Conservation (phyloP, 768 basidiomycete genomes). For the Auriscalpium vulgare region DNA sequence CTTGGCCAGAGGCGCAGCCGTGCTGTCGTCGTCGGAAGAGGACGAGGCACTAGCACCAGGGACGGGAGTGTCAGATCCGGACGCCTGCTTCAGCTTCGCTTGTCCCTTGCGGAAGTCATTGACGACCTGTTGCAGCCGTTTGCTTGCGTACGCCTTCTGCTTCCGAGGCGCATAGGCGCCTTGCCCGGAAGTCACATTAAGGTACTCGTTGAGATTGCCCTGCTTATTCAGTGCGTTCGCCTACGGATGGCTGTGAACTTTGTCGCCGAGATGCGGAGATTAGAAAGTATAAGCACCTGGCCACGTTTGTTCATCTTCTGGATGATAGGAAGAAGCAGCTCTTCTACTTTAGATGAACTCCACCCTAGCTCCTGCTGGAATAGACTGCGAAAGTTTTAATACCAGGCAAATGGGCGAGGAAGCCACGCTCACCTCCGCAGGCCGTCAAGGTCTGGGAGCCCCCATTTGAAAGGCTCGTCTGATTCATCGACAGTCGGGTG, state of each 20-base stretch:
- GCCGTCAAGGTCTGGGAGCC: constrained; percentile 90
- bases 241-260: constrained; percentile 23
- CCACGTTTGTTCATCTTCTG: constrained; percentile 79
- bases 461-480: constrained; percentile 95
- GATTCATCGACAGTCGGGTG: constrained; percentile 87
- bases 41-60: background rate
- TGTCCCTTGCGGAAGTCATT: constrained; percentile 60
- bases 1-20: background rate
- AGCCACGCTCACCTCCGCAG: constrained; percentile 59
- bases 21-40: background rate
- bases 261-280: background rate
- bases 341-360: constrained; percentile 78
- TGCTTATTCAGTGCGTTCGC: constrained; percentile 66
- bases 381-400: constrained; percentile 36
- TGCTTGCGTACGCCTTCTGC: constrained; percentile 77
- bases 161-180: constrained; percentile 71
- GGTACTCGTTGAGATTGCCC: constrained; percentile 64
- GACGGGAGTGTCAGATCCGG: background rate
- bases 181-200: constrained; percentile 60
- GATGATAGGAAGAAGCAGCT: constrained; percentile 85
- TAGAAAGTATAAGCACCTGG: constrained; percentile 38
- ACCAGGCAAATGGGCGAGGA: constrained; percentile 9
- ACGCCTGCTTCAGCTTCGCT: constrained; percentile 16
- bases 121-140: constrained; percentile 83
- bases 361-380: constrained; percentile 75